Conservation (phyloP, 441 rosid species). For the Erodium chrysanthum region DNA sequence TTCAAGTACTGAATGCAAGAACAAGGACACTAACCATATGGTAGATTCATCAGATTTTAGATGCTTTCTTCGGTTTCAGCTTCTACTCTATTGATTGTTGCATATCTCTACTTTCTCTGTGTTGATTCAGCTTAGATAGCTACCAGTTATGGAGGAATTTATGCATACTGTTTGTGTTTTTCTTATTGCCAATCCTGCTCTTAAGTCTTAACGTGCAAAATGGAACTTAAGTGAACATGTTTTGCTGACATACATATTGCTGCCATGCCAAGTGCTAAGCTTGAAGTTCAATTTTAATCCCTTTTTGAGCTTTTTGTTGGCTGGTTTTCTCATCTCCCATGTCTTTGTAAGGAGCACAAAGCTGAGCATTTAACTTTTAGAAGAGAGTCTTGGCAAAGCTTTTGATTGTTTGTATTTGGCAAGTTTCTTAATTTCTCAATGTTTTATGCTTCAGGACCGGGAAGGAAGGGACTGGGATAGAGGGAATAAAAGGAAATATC, state of each 20-base stretch:
- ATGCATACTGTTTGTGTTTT: not conserved
- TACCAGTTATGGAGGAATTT: not conserved
- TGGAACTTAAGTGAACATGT: not conserved
- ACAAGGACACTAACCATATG: conserved; percentile 1
- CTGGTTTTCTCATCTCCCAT: not conserved
- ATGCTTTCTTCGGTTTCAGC: conserved; percentile 4
- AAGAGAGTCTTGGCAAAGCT: not conserved
- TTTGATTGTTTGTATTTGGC: not conserved
- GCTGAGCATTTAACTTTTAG: not conserved
- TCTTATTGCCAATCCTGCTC: too few relatives aligned
- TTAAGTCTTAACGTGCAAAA: too few relatives aligned
- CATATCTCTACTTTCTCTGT: not conserved
- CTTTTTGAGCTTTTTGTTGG: not conserved
- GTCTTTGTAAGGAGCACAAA: not conserved
- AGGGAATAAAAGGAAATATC: conserved; percentile 5
- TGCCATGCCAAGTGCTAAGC: not conserved
- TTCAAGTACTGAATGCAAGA: conserved; percentile 1
- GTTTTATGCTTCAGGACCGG: conserved; percentile 5
- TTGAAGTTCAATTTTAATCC: not conserved
- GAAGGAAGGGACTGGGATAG: conserved; percentile 11
- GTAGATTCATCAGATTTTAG: conserved; percentile 10
- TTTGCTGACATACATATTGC: not conserved
- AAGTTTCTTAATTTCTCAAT: not conserved
- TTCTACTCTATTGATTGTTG: not conserved
- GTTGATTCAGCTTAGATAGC: conserved; percentile 4